These are phyloP conservation scores for Podila epigama DNA, from an alignment of 192 early-diverging fungal species.

Conservation along the genomic window DNA sequence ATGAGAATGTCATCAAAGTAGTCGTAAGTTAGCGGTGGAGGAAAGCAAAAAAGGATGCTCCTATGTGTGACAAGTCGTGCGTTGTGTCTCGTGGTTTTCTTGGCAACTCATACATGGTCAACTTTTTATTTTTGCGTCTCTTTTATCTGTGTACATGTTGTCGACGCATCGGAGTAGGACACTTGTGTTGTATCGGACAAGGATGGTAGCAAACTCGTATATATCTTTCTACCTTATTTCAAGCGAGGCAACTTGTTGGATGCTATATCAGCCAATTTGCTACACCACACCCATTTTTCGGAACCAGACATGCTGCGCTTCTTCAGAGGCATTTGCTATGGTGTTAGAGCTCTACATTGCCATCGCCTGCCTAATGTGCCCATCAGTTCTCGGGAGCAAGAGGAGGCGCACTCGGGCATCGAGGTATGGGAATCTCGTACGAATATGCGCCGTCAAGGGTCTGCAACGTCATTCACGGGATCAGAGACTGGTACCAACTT, in stretches of 20 bases:
- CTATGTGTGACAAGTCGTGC: background rate
- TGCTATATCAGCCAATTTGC: constrained; percentile 56
- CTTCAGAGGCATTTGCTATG: constrained; percentile 67
- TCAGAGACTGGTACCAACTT: constrained; percentile 35
- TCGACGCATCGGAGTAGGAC: constrained; percentile 57
- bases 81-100: background rate
- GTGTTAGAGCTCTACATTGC: constrained; percentile 62
- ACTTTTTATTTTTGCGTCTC: background rate
- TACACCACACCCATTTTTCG: constrained; percentile 55
- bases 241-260: constrained; percentile 67
- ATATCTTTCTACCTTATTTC: constrained; percentile 78
- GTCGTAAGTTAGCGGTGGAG: constrained; percentile 52
- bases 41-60: too few species aligned
- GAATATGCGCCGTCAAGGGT: constrained; percentile 23
- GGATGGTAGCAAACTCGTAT: constrained; percentile 59
- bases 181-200: constrained; percentile 59
- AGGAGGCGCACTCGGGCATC: constrained; percentile 25
- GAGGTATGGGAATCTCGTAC: constrained; percentile 41
- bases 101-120: background rate
- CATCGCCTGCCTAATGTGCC: constrained; percentile 56
- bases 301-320: constrained; percentile 66
- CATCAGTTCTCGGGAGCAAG: constrained; percentile 38
- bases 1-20: constrained; percentile 70
- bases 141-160: too few species aligned
- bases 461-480: constrained; percentile 17